Percentiles rank a stretch among this genome's conserved stretches.
Evolutionary conservation across 768 basidiomycete genomes (phyloP).

Genomic region (Podaxis rugospora): DNA sequence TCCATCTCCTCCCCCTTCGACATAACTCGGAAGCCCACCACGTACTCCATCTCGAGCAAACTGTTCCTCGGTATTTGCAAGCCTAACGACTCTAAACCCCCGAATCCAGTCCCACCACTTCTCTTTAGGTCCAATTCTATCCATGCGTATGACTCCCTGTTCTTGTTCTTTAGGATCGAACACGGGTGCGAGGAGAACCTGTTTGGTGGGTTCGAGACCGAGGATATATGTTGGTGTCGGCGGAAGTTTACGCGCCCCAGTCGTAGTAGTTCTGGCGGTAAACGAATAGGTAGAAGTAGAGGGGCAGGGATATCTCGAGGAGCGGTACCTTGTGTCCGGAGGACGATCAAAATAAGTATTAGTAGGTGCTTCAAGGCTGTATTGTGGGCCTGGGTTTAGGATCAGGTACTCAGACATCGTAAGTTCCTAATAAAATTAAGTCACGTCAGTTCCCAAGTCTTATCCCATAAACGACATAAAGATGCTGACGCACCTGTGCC

Average conservation of each 20-base stretch:
- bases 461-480: background rate
- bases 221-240: conserved; percentile 4
- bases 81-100: background rate
- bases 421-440: background rate
- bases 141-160: background rate
- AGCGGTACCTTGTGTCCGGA: too few relatives aligned
- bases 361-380: background rate
- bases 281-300: background rate
- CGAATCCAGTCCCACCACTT: conserved; percentile 2
- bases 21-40: background rate
- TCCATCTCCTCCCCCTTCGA: background rate
- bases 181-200: conserved; percentile 1
- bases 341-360: too few relatives aligned
- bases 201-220: background rate
- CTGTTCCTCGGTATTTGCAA: background rate
- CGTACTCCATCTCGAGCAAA: background rate
- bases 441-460: too few relatives aligned
- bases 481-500: background rate
- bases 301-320: background rate
- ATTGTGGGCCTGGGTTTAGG: background rate
- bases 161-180: background rate
- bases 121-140: background rate
- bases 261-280: background rate
- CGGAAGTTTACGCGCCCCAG: too few relatives aligned
- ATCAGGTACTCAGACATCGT: conserved; percentile 4